Evolutionary conservation across 2,329 filamentous ascomycete species (phyloP), one percentile per base, ranked within the genome.

Genomic region (Seiridium unicorne): DNA sequence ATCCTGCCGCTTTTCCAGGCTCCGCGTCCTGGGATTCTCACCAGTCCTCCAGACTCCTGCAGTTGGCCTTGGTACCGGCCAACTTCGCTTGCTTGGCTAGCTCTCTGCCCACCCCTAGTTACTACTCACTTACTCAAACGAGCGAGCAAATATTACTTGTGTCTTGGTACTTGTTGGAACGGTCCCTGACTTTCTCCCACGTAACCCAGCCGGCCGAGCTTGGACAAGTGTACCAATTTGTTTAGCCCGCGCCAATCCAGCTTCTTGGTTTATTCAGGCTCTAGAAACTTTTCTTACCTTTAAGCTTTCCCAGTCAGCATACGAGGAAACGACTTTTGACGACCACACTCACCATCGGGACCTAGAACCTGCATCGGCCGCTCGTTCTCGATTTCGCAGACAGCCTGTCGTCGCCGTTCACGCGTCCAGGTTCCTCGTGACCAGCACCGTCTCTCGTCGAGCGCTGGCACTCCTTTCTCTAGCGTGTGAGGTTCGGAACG

Each of bases 241-340:
- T 44, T 44, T 44, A 44, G 53, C 38, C 53, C 53, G 38, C 53
- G 53, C 53, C 53, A 55, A 55, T 55, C 53, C 36, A 55, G 32
- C 31, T 38, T 38, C 49, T 53, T 53, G 53, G 10, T 44, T 44
- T 38, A 36, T 55, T 44, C 53, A 44, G 11, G 36, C n/a, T 11
- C 36, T 55, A 35, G 54, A 36, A 36, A 57, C 54, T 57, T 57
- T 57, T 57, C 54, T 57, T 40, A 36, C 31, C 35, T 35, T 38
- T 35, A 13, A n/a, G 18, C 49, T 35, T 44, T 31, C 54, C 38
- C 26, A 34, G 35, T 38, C 31, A 47, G 54, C 42, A 46, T 13
- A 36, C 38, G 40, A 57, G 42, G 53, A 44, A n/a, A 55, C 53
- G 53, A 55, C 53, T 35, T n/a, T 53, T 38, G 49, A 53, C 49